phyloP scores from a whole-genome alignment of 2,329 filamentous ascomycete species.

The Colletotrichum lupini region DNA sequence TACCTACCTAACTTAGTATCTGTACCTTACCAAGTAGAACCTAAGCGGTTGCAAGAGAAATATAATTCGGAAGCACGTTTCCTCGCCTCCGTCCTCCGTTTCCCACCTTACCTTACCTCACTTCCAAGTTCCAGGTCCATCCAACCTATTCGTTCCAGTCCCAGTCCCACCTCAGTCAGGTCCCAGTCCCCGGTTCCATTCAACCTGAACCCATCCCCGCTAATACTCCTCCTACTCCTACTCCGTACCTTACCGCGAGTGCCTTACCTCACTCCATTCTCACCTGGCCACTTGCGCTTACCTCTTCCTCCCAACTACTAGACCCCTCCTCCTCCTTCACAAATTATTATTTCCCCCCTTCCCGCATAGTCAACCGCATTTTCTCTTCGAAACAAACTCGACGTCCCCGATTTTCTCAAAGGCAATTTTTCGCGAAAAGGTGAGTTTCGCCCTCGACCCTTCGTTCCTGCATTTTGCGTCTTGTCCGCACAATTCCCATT shows the following conservation, averaged over 20 bases:
- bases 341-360: constrained; percentile 27
- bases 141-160: background rate
- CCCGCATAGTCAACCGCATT: constrained; percentile 19
- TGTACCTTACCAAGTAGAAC: no score
- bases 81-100: constrained; percentile 12
- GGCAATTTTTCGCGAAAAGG: constrained; percentile 32
- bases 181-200: no score
- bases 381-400: constrained; percentile 20
- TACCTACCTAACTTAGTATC: background rate
- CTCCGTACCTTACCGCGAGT: background rate
- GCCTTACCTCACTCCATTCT: background rate
- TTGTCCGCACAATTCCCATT: background rate
- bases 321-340: constrained; percentile 35
- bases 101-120: background rate
- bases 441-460: constrained; percentile 24
- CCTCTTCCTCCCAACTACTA: constrained; percentile 1
- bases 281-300: background rate
- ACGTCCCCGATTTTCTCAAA: constrained; percentile 13
- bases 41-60: background rate
- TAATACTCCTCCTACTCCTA: background rate
- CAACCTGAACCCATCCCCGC: background rate
- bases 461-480: constrained; percentile 15
- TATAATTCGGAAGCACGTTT: constrained; percentile 12
- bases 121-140: no score
- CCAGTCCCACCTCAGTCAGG: no score